Conservation (phyloP, 169 alveolate genomes). For the Perkinsus olseni region DNA sequence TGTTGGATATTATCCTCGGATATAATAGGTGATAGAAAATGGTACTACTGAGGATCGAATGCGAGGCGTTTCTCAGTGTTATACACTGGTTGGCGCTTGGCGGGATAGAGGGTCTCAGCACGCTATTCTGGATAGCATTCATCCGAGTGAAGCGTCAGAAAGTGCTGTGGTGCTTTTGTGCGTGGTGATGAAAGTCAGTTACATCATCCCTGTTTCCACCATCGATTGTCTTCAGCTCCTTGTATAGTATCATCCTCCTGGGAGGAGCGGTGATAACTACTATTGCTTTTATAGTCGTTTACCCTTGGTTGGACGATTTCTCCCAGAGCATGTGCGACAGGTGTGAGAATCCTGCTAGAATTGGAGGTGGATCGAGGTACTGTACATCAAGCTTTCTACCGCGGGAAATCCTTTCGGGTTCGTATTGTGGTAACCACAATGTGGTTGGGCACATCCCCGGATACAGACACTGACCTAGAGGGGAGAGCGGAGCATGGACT, state of each 20-base stretch:
- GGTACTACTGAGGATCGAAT: not conserved
- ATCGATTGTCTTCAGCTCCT: not conserved
- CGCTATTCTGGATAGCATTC: not conserved
- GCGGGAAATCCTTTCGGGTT: no score
- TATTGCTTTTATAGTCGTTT: not conserved
- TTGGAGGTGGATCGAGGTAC: not conserved
- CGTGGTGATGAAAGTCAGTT: not conserved
- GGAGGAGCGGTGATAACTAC: not conserved
- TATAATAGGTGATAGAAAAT: not conserved
- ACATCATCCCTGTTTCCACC: no score
- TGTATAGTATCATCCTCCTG: not conserved
- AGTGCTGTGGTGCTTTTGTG: not conserved
- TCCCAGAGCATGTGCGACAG: not conserved
- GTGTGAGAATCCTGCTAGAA: not conserved
- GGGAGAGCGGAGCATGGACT: no score
- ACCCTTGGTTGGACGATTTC: not conserved
- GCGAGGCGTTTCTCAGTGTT: not conserved
- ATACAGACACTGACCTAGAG: no score
- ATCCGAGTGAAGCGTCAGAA: not conserved
- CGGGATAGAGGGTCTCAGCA: not conserved
- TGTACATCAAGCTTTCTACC: no score
- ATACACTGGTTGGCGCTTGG: not conserved
- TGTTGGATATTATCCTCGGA: not conserved
- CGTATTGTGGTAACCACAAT: no score
- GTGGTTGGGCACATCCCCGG: no score